A percentile compares a stretch with the other conserved stretches of the same genome.
Conservation (phyloP, 208 protist genomes). For the Hexamita inflata region DNA sequence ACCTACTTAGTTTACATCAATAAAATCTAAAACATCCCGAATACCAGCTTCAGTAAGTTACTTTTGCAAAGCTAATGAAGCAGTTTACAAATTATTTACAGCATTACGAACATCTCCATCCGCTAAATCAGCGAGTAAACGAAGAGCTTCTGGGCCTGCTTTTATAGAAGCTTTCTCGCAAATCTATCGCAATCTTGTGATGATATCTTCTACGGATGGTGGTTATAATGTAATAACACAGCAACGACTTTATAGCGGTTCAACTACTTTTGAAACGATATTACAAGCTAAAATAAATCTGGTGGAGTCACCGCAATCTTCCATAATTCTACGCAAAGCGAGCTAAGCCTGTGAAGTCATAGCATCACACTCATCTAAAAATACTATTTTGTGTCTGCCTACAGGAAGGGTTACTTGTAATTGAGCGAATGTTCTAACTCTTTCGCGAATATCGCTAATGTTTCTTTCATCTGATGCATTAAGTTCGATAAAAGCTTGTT, state of each 20-base stretch:
- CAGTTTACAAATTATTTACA: conserved; percentile 90
- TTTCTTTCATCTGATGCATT: conserved; percentile 41
- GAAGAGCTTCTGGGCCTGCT: conserved; percentile 75
- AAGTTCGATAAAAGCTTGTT: conserved; percentile 30
- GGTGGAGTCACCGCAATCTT: conserved; percentile 33
- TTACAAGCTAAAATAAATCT: conserved; percentile 98
- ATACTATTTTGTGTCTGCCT: conserved; percentile 52
- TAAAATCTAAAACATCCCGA: neutral
- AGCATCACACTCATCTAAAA: conserved; percentile 62
- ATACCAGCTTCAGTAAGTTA: conserved; percentile 45
- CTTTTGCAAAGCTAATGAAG: conserved; percentile 70
- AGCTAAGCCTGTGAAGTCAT: conserved; percentile 56
- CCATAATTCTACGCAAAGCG: conserved; percentile 36
- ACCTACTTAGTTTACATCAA: neutral
- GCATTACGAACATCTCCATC: conserved; percentile 58
- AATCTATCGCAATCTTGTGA: conserved; percentile 43
- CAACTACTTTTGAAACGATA: conserved; percentile 91
- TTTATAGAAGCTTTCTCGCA: conserved; percentile 62
- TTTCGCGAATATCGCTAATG: conserved; percentile 29
- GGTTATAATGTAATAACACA: conserved; percentile 62
- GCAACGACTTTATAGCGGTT: conserved; percentile 87
- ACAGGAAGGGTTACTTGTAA: conserved; percentile 32
- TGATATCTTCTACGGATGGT: conserved; percentile 45
- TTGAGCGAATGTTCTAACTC: conserved; percentile 31
- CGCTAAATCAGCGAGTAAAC: conserved; percentile 85